Evolutionary conservation across 441 rosid species (phyloP), one percentile per base, ranked within the genome.

Genomic region (Biscutella laevigata): DNA sequence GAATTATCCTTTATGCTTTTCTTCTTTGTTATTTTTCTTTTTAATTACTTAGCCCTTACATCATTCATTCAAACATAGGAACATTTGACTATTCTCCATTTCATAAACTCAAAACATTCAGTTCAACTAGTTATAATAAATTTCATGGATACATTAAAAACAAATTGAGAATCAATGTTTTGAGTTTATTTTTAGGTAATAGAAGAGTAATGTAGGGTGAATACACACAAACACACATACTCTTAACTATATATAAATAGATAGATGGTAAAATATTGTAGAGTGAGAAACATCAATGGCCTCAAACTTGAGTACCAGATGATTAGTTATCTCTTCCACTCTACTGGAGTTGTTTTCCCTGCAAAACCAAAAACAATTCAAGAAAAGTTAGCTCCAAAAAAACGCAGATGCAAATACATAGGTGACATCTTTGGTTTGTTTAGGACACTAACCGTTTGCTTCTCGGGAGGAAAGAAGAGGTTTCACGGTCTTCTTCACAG

Each of bases 291-390:
- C 59, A 41, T 20, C 28, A 34, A 41, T 41, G 20, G 44, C n/a
- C 25, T 15, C 27, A 6, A 4, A 9, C 1, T 17, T 41, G 30
- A n/a, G 6, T 7, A 44, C 21, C 36, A 53, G n/a, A 12, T 35
- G 40, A 41, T 21, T 30, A 7, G 32, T 81, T 74, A 90, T 75
- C 95, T 84, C 71, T 66, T 82, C 95, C 98, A 90, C 61, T 84
- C 95, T n/a, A 66, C 78, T 25, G 63, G 84, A 38, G 61, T 41
- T 39, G 71, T 70, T 71, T 82, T 90, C 16, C 67, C 97, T 90
- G 86, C 69, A 71, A 73, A 73, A 70, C 42, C 32, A 67, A 38
- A 39, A 16, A 46, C 29, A 39, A 48, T 46, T 37, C 65, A 53
- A 21, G 11, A 46, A 35, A 7, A 40, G 5, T n/a, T n/a, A n/a